A percentile compares a stretch with the other conserved stretches of the same genome.
phyloP scores from a whole-genome alignment of 139 green algal species.

The Desmodesmus armatus region DNA sequence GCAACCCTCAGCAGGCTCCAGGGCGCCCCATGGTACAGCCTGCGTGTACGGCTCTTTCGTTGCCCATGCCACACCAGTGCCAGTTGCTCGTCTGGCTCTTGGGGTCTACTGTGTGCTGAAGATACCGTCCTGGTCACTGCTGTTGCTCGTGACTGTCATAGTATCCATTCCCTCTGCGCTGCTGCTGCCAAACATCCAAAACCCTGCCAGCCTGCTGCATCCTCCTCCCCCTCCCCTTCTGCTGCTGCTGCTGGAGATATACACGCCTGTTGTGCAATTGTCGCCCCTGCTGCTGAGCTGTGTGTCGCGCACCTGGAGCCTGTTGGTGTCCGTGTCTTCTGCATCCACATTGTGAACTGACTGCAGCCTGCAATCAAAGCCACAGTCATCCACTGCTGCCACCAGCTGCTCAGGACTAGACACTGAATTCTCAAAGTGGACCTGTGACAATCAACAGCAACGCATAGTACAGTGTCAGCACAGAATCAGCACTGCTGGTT shows the following conservation, averaged over 20 bases:
- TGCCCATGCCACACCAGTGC: too few relatives aligned
- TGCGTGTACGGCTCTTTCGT: too few relatives aligned
- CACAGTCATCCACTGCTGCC: constrained; percentile 31
- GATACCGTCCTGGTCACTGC: neutral
- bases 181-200: neutral
- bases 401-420: too few relatives aligned
- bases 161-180: neutral
- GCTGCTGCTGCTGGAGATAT: neutral
- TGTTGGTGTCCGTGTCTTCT: too few relatives aligned
- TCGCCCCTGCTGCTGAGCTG: neutral
- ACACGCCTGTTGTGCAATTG: constrained; percentile 24
- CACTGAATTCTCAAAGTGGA: too few relatives aligned
- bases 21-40: neutral
- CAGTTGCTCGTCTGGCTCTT: too few relatives aligned
- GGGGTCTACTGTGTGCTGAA: too few relatives aligned
- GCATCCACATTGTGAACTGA: constrained; percentile 3
- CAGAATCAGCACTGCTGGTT: too few relatives aligned
- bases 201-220: neutral
- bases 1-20: neutral
- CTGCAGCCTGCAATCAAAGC: constrained; percentile 37
- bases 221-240: neutral
- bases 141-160: neutral
- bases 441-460: too few relatives aligned
- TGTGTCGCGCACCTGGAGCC: too few relatives aligned
- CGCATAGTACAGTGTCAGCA: too few relatives aligned